These are phyloP conservation scores for Coprinopsis strossmayeri DNA, from an alignment of 768 basidiomycete genomes.

Conservation along the genomic window DNA sequence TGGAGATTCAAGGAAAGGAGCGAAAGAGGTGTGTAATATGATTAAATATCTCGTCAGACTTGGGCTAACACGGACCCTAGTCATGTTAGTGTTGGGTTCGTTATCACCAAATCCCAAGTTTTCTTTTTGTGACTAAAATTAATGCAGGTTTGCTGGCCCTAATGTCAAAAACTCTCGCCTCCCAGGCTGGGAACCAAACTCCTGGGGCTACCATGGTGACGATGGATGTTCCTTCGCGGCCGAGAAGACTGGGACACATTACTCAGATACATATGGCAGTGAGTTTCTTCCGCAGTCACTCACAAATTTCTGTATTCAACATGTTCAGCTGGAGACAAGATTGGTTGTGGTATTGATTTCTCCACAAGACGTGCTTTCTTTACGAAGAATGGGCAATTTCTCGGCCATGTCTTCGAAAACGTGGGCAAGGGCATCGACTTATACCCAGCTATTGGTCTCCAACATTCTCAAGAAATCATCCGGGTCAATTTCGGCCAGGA, in stretches of 20 bases:
- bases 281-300: conserved; percentile 20
- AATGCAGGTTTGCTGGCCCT: conserved; percentile 55
- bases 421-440: conserved; percentile 60
- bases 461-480: conserved; percentile 70
- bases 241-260: conserved; percentile 64
- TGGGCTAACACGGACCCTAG: conserved; percentile 29
- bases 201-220: conserved; percentile 93
- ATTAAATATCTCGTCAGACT: conserved; percentile 4
- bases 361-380: conserved; percentile 75
- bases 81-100: conserved; percentile 78
- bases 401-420: conserved; percentile 68
- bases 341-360: conserved; percentile 94
- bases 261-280: conserved; percentile 81
- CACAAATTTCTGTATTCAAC: conserved; percentile 9
- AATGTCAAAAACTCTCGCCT: conserved; percentile 66
- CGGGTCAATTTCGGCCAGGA: conserved; percentile 86
- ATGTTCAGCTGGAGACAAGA: conserved; percentile 67
- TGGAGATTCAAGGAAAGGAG: conserved; percentile 75
- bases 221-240: conserved; percentile 75
- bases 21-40: conserved; percentile 59
- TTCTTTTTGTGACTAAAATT: neutral
- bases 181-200: conserved; percentile 80
- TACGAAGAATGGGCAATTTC: conserved; percentile 77
- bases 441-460: conserved; percentile 86
- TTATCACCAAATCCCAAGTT: conserved; percentile 9